These are phyloP conservation scores for Saturnispora halmiae DNA, from an alignment of 805 yeast species.

Conservation along the genomic window DNA sequence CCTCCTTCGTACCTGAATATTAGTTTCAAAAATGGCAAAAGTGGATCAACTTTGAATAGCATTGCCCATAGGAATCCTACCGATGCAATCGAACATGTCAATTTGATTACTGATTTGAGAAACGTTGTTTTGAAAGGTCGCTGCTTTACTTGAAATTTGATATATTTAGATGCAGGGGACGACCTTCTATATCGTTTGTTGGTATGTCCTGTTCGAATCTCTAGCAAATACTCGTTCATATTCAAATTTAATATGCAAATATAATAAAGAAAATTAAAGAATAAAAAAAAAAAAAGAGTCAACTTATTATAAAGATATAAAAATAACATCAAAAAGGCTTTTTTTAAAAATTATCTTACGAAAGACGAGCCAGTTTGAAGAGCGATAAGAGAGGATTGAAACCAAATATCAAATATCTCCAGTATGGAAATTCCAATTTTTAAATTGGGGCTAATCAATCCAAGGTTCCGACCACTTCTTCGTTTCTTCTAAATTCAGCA, in stretches of 20 bases:
- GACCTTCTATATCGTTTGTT: no score
- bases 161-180: no score
- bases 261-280: neutral
- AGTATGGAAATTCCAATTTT: no score
- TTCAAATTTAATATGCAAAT: neutral
- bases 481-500: conserved; percentile 55
- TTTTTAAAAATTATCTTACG: no score
- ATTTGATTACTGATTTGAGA: neutral
- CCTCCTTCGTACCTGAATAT: neutral
- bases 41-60: conserved; percentile 7
- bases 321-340: no score
- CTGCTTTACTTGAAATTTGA: conserved; percentile 6
- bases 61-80: conserved; percentile 3
- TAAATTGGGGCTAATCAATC: no score
- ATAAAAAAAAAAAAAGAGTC: neutral
- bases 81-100: neutral
- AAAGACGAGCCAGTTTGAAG: no score
- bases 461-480: conserved; percentile 54
- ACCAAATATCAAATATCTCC: no score
- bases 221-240: conserved; percentile 3
- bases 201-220: conserved; percentile 5
- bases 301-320: no score
- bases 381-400: no score
- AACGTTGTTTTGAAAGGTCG: conserved; percentile 1
- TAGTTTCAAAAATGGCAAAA: neutral